Evolutionary conservation across 2,329 filamentous ascomycete genomes (phyloP), one percentile per base, ranked within the genome.

Genomic region (Sporothrix schenckii): DNA sequence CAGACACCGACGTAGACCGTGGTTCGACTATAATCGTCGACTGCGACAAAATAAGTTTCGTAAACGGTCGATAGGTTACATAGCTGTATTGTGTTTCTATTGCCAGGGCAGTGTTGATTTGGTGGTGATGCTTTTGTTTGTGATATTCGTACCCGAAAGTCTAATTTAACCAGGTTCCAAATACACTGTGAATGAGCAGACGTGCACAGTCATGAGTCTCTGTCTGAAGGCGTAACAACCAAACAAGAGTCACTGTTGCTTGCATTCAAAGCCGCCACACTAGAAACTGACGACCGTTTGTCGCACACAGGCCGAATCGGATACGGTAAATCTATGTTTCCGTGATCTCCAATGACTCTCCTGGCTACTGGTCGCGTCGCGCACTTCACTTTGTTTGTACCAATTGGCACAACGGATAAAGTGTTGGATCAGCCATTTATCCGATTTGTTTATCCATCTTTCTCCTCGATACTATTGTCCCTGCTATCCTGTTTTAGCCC

Each of bases 381-480:
- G 34, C 21, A 21, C 27, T 16, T 13, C 54, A 41, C 9, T 58
- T 7, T 39, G 14, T n/a, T 7, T n/a, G 27, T n/a, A 21, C 34
- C 9, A 1, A 16, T 39, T 41, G 54, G 30, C 19, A n/a, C 10
- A 41, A n/a, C 30, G 54, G 54, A 1, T 60, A 60, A 60, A 41
- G 30, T 41, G 14, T 11, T n/a, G 19, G 19, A 9, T 41, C 13
- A 41, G 9, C 56, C 56, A n/a, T 60, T 60, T 60, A 60, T 34
- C 56, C 56, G n/a, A 9, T 60, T n/a, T 60, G 56, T 60, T 60
- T 60, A 60, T 34, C 56, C 56, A 30, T 34, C 41, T 58, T 58
- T 41, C 6, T 41, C 9, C 34, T 21, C 10, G n/a, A 30, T 60
- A 13, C 16, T 60, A 2, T 16, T 60, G 34, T 41, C 16, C 4